phyloP scores from a whole-genome alignment of 257 asterid species.

The Nemophila menziesii region DNA sequence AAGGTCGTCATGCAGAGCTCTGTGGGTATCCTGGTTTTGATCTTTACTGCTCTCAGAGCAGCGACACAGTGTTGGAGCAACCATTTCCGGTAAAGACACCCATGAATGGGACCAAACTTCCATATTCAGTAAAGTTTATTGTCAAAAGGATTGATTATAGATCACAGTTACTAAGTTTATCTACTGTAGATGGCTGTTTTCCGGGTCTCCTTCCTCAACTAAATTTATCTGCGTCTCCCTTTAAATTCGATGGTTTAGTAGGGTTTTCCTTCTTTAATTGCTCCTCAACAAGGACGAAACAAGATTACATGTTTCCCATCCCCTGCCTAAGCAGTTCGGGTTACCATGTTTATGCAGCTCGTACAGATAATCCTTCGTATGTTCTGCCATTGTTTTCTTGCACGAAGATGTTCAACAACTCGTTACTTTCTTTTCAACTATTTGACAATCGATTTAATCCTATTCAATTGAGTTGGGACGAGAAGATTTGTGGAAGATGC shows the following conservation, averaged over 20 bases:
- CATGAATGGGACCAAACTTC: conserved; percentile 3
- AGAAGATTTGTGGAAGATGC: conserved; percentile 22
- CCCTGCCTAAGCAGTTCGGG: not conserved
- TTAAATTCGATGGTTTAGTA: not conserved
- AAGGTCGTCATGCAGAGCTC: not conserved
- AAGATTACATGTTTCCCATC: not conserved
- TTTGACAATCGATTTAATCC: not conserved
- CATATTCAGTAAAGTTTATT: not conserved
- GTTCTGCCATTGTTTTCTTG: not conserved
- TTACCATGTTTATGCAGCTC: not conserved
- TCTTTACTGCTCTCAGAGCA: not conserved
- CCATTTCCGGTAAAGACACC: conserved; percentile 4
- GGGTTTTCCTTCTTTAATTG: not conserved
- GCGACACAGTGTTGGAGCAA: conserved; percentile 4
- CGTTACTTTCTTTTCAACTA: not conserved
- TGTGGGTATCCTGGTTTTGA: not conserved
- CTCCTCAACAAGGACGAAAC: not conserved
- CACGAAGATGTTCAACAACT: not conserved
- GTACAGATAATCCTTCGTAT: no score
- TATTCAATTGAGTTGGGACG: not conserved
- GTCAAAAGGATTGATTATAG: no score
- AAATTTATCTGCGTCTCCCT: conserved; percentile 2
- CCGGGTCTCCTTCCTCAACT: not conserved
- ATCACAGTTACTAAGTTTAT: no score
- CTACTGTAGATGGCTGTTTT: not conserved